phyloP scores from a whole-genome alignment of 768 basidiomycete genomes.

The Tubosaeta sp. region DNA sequence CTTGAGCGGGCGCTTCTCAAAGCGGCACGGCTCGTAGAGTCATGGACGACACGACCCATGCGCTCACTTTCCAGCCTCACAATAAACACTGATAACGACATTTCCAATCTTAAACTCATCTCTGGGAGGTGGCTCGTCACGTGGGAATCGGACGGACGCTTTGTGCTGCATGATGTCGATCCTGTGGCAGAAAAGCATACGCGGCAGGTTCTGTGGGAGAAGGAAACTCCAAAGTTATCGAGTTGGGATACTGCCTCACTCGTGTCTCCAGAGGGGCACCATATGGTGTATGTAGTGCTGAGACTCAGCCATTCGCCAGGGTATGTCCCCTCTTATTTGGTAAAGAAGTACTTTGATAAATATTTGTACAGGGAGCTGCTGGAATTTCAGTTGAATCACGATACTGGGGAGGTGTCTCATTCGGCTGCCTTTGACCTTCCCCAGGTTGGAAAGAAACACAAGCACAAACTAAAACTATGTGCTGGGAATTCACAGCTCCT shows the following conservation, averaged over 20 bases:
- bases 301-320: not conserved
- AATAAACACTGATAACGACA: not conserved
- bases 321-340: not conserved
- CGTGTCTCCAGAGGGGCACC: not conserved
- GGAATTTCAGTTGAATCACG: not conserved
- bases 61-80: not conserved
- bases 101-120: not conserved
- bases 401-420: not conserved
- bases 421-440: not conserved
- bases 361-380: not conserved
- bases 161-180: not conserved
- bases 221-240: no score
- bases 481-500: not conserved
- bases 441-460: not conserved
- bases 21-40: not conserved
- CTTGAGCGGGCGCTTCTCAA: constrained; percentile 1
- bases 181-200: not conserved
- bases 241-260: not conserved
- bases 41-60: not conserved
- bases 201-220: not conserved
- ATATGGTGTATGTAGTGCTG: not conserved
- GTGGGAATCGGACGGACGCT: not conserved
- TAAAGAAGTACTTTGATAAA: no score
- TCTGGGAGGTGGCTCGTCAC: constrained; percentile 3
- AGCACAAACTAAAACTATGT: rapidly evolving